phyloP scores from a whole-genome alignment of 345 rosid genomes.

The thale cress (Arabidopsis thaliana) region TAIR10.1 NC_003071.7:2431001-2431500 shows the following conservation, averaged over 20 bases:
- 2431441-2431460: conserved; percentile 23
- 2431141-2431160: conserved; percentile 92
- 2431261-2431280: conserved; percentile 26
- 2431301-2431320: conserved; percentile 14
- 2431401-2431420: conserved; percentile 12
- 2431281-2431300: not conserved
- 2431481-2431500: conserved; percentile 97
- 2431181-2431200: conserved; percentile 96
- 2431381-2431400: not conserved
- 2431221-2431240: conserved; percentile 82
- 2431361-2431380: not conserved
- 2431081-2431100: conserved; percentile 29
- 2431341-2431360: not conserved
- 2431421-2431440: conserved; percentile 8
- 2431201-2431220: conserved; percentile 98
- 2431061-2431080: conserved; percentile 67
- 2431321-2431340: not conserved
- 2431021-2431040: conserved; percentile 95
- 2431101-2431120: conserved; percentile 21
- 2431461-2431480: conserved; percentile 86
- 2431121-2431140: conserved; percentile 33
- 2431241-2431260: conserved; percentile 61
- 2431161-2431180: conserved; percentile 95
- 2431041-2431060: conserved; percentile 99
- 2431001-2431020: conserved; percentile 99